Evolutionary conservation across 345 rosid species (phyloP), one percentile per base, ranked within the genome.

Genomic region (Odontarrhena argentea): DNA sequence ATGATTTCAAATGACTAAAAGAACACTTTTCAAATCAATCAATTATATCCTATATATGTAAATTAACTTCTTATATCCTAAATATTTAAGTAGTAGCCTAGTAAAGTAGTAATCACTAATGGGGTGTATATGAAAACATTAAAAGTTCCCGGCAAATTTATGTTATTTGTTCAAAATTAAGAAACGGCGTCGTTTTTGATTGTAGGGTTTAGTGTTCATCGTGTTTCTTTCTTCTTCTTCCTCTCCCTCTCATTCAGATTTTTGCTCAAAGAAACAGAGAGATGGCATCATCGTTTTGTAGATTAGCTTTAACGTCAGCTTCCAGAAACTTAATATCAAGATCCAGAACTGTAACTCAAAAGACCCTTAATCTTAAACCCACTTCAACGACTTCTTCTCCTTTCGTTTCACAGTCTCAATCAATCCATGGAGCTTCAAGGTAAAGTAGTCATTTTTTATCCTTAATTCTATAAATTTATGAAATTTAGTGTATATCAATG

Each of bases 341-440:
- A 56, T 73, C 78, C 14, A 65, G 2, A 73, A 60, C 63, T 43
- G 55, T 76, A 32, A 73, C 70, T 24, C 66, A 64, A 57, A 79
- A 65, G 60, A 15, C 48, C 40, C 60, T 79, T 26, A 69, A 57
- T 35, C 47, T 72, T 45, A 76, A 73, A 60, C 52, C 80, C 53
- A 55, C 73, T 48, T 43, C 73, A 18, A 15, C 78, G 2, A 69
- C 81, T 56, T 62, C 73, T 34, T 59, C 82, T 65, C 74, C 85
- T 59, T 69, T 74, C 1, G 61, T 86, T 12, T 55, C 89, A 47
- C 46, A 79, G 7, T 72, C 86, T 41, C 54, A 81, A 50, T 73
- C 76, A 8, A 44, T 73, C 42, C 76, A 71, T 44, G 67, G 76
- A 13, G 76, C 88, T 78, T 80, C 76, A 50, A 73, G 76, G 76